Evolutionary conservation across 2,329 filamentous ascomycete genomes (phyloP).

Genomic region (Fusarium sp.): DNA sequence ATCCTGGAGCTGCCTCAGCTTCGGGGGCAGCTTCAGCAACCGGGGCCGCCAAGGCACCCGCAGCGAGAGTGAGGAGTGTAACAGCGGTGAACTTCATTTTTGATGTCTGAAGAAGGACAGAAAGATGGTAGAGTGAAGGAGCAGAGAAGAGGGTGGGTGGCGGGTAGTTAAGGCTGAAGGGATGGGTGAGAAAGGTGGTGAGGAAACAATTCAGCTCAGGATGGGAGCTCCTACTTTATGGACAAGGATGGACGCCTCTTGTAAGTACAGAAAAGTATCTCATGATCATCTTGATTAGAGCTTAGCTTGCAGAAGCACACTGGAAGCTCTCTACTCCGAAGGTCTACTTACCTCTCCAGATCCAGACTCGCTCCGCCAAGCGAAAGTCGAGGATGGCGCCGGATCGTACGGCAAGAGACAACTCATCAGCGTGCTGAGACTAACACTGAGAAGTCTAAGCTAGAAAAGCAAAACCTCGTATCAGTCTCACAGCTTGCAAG

Average conservation of each 20-base stretch:
- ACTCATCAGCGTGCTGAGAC: not conserved
- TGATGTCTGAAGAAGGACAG: not conserved
- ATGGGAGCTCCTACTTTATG: slow-evolving; percentile 25
- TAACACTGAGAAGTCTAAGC: not conserved
- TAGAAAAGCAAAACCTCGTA: slow-evolving; percentile 1
- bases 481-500: not conserved
- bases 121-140: not conserved
- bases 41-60: slow-evolving; percentile 39
- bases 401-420: not conserved
- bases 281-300: not conserved
- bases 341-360: not conserved
- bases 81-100: slow-evolving; percentile 44
- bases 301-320: not conserved
- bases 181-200: slow-evolving; percentile 4
- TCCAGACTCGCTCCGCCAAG: not conserved
- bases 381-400: not conserved
- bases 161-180: not conserved
- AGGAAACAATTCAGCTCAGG: not conserved
- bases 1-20: slow-evolving; percentile 8
- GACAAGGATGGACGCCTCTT: not conserved
- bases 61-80: slow-evolving; percentile 36
- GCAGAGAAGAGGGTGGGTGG: not conserved
- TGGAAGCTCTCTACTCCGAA: not conserved
- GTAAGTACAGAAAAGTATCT: not conserved
- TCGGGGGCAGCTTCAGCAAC: slow-evolving; percentile 23